Evolutionary conservation across 73 alveolate genomes (phyloP).

Genomic region (Tetrahymena elliotti): DNA sequence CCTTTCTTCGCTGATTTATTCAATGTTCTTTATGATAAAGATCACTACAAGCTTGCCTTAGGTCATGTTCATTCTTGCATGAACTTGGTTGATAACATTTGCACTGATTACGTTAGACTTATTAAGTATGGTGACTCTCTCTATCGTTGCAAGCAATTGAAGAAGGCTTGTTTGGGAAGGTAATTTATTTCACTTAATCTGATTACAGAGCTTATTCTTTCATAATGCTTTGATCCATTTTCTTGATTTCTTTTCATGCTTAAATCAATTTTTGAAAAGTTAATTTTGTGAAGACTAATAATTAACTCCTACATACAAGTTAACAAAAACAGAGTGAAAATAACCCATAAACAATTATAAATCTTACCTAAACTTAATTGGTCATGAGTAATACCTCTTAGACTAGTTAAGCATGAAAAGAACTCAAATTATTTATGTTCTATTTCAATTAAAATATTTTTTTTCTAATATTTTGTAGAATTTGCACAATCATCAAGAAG

Average conservation of each 20-base stretch:
- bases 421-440: background rate
- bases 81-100: conserved; percentile 88
- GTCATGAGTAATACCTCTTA: too few relatives aligned
- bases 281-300: too few relatives aligned
- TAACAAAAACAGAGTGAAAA: background rate
- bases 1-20: conserved; percentile 99
- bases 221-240: background rate
- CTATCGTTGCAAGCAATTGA: conserved; percentile 97
- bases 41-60: conserved; percentile 99
- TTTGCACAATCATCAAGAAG: conserved; percentile 97
- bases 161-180: conserved; percentile 85
- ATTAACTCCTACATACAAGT: background rate
- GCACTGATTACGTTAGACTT: conserved; percentile 95
- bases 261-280: background rate
- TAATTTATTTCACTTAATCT: background rate
- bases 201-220: background rate
- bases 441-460: too few relatives aligned
- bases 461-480: conserved; percentile 72
- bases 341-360: too few relatives aligned
- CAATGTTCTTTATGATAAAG: conserved; percentile 98
- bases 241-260: background rate
- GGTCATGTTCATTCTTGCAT: conserved; percentile 91
- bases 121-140: conserved; percentile 98
- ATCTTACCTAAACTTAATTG: too few relatives aligned
- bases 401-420: background rate